phyloP scores from a whole-genome alignment of 768 basidiomycete species.

The Lactarius hatsudake region DNA sequence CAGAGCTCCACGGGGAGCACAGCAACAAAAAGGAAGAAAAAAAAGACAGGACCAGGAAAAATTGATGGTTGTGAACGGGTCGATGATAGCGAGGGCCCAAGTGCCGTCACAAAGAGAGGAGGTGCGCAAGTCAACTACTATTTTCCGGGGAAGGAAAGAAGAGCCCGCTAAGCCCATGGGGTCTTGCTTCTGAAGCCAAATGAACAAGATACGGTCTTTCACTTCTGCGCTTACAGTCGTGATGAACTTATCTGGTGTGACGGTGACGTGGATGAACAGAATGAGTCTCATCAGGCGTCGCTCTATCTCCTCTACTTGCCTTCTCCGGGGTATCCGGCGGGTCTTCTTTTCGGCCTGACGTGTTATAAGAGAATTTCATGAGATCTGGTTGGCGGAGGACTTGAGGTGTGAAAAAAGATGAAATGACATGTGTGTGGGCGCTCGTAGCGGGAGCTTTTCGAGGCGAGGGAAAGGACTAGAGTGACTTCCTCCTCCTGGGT shows the following conservation, averaged over 20 bases:
- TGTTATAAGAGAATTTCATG: neutral
- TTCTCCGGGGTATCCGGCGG: neutral
- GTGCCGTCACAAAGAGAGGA: neutral
- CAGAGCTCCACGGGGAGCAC: neutral
- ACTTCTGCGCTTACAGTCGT: neutral
- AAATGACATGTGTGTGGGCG: neutral
- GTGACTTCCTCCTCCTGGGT: neutral
- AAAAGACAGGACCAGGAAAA: neutral
- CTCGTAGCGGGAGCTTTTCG: neutral
- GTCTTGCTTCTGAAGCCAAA: neutral
- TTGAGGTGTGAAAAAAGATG: neutral
- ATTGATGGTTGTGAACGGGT: neutral
- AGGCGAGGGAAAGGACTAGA: neutral
- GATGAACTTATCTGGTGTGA: neutral
- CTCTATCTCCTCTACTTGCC: neutral
- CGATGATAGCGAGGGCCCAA: neutral
- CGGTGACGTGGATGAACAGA: neutral
- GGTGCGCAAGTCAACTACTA: neutral
- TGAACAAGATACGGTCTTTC: slow-evolving; percentile 1
- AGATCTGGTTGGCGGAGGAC: neutral
- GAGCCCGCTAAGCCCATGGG: neutral
- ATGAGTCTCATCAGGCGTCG: neutral
- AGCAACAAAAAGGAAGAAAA: neutral
- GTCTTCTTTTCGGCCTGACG: neutral
- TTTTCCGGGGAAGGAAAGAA: neutral